Percentiles rank a stretch among this genome's conserved stretches.
Evolutionary conservation across 805 yeast species (phyloP).

Genomic region (Pichia sporocuriosa): DNA sequence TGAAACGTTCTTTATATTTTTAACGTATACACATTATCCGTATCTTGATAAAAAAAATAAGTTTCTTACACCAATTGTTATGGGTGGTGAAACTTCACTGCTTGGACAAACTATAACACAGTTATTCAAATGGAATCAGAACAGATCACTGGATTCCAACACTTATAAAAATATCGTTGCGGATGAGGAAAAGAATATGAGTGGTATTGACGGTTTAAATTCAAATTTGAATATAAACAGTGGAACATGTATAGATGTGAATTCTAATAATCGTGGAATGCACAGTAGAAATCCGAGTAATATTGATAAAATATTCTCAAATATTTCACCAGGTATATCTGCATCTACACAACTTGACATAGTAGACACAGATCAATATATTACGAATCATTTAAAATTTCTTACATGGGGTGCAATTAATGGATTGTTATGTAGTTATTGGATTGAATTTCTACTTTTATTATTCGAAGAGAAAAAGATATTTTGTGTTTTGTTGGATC

Average conservation of each 20-base stretch:
- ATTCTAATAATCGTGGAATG: background rate
- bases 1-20: constrained; percentile 13
- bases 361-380: constrained; percentile 2
- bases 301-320: background rate
- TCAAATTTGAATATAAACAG: too few relatives aligned
- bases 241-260: background rate
- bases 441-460: constrained; percentile 44
- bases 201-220: too few relatives aligned
- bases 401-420: constrained; percentile 54
- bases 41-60: constrained; percentile 10
- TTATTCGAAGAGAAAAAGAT: constrained; percentile 30
- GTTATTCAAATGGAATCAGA: constrained; percentile 4
- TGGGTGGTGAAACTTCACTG: constrained; percentile 14
- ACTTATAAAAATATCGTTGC: background rate
- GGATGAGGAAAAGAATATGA: constrained; percentile 3
- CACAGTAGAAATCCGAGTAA: constrained; percentile 6
- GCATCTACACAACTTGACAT: background rate
- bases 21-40: constrained; percentile 14
- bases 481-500: constrained; percentile 44
- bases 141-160: background rate
- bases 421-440: constrained; percentile 44
- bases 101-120: constrained; percentile 12
- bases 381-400: constrained; percentile 38
- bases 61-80: constrained; percentile 14
- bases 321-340: background rate